These are phyloP conservation scores for Hypoxylon sp. DNA, from an alignment of 2,329 filamentous ascomycete genomes.

Conservation along the genomic window DNA sequence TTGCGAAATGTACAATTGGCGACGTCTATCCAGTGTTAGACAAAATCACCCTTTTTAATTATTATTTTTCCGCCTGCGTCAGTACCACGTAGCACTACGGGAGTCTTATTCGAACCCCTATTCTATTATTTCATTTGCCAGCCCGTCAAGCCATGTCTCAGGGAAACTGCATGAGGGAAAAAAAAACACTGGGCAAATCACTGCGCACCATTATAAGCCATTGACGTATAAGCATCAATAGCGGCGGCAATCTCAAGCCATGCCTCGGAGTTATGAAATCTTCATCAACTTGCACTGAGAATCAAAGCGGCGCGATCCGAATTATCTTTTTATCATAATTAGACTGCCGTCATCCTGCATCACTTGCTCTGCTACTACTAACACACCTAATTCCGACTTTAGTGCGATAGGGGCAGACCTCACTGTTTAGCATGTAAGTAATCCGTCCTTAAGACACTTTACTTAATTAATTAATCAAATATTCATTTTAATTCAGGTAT, in stretches of 20 bases:
- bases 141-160: constrained; percentile 6
- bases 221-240: constrained; percentile 6
- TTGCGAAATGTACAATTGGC: constrained; percentile 11
- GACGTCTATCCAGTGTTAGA: constrained; percentile 27
- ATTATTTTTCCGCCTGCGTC: constrained; percentile 34
- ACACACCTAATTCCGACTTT: constrained; percentile 30
- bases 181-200: no score
- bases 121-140: not conserved
- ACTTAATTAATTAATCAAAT: constrained; percentile 10
- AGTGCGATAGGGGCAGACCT: constrained; percentile 80
- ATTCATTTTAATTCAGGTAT: constrained; percentile 62
- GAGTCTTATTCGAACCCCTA: constrained; percentile 4
- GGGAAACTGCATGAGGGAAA: no score
- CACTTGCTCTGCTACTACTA: constrained; percentile 24
- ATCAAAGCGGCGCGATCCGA: not conserved
- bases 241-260: constrained; percentile 1
- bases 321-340: constrained; percentile 13
- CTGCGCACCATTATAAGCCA: constrained; percentile 1
- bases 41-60: no score
- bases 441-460: constrained; percentile 2
- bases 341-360: constrained; percentile 3
- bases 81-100: constrained; percentile 42
- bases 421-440: constrained; percentile 70
- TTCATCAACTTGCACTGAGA: constrained; percentile 11
- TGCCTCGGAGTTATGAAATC: not conserved